Evolutionary conservation across 2,329 filamentous ascomycete genomes (phyloP).

Genomic region (Elsinoe australis): DNA sequence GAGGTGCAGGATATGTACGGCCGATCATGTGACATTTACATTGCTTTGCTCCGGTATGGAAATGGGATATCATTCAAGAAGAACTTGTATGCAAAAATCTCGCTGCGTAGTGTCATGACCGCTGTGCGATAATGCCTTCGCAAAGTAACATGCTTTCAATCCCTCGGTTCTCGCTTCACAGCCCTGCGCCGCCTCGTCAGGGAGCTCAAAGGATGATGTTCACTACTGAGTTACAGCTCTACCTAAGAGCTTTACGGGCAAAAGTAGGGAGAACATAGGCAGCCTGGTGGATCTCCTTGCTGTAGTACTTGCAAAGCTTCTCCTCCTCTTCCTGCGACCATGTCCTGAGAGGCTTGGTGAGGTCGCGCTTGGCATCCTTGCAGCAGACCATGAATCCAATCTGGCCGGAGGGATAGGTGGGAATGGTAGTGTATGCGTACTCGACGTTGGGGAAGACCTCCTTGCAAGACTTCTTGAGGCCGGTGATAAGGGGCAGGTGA

Average conservation of each 20-base stretch:
- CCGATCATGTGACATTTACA: no score
- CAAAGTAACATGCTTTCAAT: no score
- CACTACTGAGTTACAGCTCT: no score
- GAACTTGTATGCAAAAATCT: slow-evolving; percentile 6
- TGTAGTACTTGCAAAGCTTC: slow-evolving; percentile 93
- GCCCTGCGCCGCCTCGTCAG: no score
- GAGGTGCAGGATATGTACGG: no score
- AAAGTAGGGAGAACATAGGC: slow-evolving; percentile 91
- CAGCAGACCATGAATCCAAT: slow-evolving; percentile 99
- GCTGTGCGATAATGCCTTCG: no score
- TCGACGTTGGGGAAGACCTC: slow-evolving; percentile 96
- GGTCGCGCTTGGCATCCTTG: slow-evolving; percentile 80
- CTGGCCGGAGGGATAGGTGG: slow-evolving; percentile 96
- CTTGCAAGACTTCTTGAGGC: slow-evolving; percentile 94
- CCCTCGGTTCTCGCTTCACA: no score
- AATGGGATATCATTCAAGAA: slow-evolving; percentile 10
- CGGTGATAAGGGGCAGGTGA: slow-evolving; percentile 83
- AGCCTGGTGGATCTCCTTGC: slow-evolving; percentile 90
- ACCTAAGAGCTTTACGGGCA: slow-evolving; percentile 70
- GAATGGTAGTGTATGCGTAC: slow-evolving; percentile 98
- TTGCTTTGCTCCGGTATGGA: background rate
- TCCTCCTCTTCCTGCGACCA: slow-evolving; percentile 86
- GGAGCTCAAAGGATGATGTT: no score
- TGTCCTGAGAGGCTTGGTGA: slow-evolving; percentile 73
- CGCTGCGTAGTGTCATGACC: no score